Evolutionary conservation across 2,329 filamentous ascomycete species (phyloP).

Genomic region (Paramyrothecium sp.): DNA sequence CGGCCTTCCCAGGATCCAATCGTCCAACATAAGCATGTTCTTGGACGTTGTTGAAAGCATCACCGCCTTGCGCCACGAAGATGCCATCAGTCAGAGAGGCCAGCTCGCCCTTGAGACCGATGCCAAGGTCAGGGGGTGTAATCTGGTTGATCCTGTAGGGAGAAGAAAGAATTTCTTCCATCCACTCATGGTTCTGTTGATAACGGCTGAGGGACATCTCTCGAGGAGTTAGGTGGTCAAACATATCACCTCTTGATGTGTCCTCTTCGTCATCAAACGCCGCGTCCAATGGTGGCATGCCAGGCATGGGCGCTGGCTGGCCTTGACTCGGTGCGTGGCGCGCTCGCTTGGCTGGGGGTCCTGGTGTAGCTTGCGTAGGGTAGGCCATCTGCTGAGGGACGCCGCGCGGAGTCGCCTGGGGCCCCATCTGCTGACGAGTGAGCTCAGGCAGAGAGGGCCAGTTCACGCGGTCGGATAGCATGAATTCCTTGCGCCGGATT

Average conservation of each 20-base stretch:
- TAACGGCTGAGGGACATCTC: conserved; percentile 88
- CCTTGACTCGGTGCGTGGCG: conserved; percentile 42
- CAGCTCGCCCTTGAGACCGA: conserved; percentile 82
- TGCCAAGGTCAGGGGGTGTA: conserved; percentile 78
- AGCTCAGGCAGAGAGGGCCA: conserved; percentile 78
- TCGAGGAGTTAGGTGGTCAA: conserved; percentile 84
- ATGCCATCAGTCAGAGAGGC: conserved; percentile 80
- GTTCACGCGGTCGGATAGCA: conserved; percentile 83
- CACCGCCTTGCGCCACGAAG: conserved; percentile 64
- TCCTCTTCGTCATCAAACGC: conserved; percentile 86
- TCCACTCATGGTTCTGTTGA: conserved; percentile 96
- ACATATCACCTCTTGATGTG: conserved; percentile 79
- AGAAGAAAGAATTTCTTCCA: conserved; percentile 94
- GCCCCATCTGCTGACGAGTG: conserved; percentile 49
- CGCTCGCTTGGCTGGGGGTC: conserved; percentile 55
- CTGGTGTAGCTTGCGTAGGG: conserved; percentile 48
- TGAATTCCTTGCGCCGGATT: conserved; percentile 87
- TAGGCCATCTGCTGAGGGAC: conserved; percentile 64
- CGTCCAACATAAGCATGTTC: conserved; percentile 61
- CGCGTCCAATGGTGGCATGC: conserved; percentile 37
- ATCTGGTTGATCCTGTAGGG: conserved; percentile 86
- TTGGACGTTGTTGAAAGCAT: conserved; percentile 40
- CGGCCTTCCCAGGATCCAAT: conserved; percentile 72
- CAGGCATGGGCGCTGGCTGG: conserved; percentile 35
- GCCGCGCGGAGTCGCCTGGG: conserved; percentile 42